phyloP scores from a whole-genome alignment of 2,329 filamentous ascomycete species.

The Dendryphion nanum region DNA sequence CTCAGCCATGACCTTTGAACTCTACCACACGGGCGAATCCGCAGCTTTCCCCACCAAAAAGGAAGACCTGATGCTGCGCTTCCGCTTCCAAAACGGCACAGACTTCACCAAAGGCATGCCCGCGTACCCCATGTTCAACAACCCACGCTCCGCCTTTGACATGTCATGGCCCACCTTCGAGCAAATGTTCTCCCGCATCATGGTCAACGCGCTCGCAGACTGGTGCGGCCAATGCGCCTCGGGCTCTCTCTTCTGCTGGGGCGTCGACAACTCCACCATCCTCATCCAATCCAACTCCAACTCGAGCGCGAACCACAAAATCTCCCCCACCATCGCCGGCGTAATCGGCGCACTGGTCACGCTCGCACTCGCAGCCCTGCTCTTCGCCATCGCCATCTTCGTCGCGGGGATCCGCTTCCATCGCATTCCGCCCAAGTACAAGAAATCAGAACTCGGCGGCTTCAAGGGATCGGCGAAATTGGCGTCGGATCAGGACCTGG shows the following conservation, averaged over 20 bases:
- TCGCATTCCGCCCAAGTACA: conserved; percentile 24
- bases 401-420: conserved; percentile 48
- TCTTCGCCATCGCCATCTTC: conserved; percentile 44
- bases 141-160: conserved; percentile 44
- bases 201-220: conserved; percentile 44
- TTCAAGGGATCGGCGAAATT: conserved; percentile 58
- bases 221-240: conserved; percentile 55
- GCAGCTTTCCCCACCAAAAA: conserved; percentile 39
- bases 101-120: conserved; percentile 39
- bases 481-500: conserved; percentile 54
- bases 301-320: conserved; percentile 1
- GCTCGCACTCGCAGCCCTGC: conserved; percentile 45
- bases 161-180: conserved; percentile 54
- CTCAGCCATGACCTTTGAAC: conserved; percentile 38
- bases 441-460: conserved; percentile 47
- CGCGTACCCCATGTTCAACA: conserved; percentile 53
- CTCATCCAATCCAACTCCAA: conserved; percentile 3
- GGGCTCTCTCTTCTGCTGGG: conserved; percentile 51
- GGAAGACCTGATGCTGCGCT: conserved; percentile 54
- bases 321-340: conserved; percentile 51
- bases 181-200: conserved; percentile 43
- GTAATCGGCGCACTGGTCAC: conserved; percentile 57
- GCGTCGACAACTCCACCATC: conserved; percentile 30
- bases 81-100: conserved; percentile 59
- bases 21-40: conserved; percentile 45